phyloP scores from a whole-genome alignment of 2,329 filamentous ascomycete species.

The Verticillium zaregamsianum region DNA sequence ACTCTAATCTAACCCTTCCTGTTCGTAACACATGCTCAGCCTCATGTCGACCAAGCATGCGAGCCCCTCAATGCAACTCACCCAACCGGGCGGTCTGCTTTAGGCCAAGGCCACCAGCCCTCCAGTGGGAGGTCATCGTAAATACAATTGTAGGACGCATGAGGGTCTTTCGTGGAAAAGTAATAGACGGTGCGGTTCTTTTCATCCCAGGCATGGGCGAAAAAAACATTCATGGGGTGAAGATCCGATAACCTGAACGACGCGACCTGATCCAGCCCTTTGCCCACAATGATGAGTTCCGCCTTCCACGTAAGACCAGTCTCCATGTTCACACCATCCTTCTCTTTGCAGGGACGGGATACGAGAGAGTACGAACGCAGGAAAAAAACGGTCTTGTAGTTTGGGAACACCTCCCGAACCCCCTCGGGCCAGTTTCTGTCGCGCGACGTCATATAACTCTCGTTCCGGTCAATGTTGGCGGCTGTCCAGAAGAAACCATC shows the following conservation, averaged over 20 bases:
- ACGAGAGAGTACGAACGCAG: background rate
- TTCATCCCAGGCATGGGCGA: background rate
- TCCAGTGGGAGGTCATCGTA: slow-evolving; percentile 8
- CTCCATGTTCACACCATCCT: background rate
- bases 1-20: too few relatives aligned
- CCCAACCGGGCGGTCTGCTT: background rate
- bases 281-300: background rate
- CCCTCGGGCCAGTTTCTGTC: background rate
- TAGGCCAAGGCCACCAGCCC: slow-evolving; percentile 13
- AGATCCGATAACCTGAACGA: background rate
- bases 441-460: background rate
- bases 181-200: background rate
- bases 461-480: background rate
- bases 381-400: background rate
- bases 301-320: background rate
- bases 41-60: too few relatives aligned
- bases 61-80: too few relatives aligned
- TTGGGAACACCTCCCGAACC: background rate
- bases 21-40: too few relatives aligned
- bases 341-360: background rate
- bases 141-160: background rate
- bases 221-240: background rate
- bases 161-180: background rate
- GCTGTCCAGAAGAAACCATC: slow-evolving; percentile 4
- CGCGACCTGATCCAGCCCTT: background rate